phyloP scores from a whole-genome alignment of 1,139 yeast species.

The Nematodospora anomalae region DNA sequence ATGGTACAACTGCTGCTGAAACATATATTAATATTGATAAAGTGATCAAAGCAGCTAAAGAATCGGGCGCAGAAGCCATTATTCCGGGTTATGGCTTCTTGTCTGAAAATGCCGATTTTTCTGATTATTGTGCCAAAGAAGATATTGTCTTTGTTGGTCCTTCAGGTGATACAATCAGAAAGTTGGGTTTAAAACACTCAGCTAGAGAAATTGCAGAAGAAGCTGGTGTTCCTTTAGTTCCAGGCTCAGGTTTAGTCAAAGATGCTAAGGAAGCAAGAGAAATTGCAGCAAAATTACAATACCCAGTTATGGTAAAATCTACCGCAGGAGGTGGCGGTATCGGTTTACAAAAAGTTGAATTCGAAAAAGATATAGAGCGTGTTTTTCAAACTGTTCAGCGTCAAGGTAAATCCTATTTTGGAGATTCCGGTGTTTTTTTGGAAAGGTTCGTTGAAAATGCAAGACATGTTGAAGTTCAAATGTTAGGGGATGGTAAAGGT shows the following conservation, averaged over 20 bases:
- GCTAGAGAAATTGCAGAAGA: slow-evolving; percentile 89
- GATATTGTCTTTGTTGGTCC: slow-evolving; percentile 95
- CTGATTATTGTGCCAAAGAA: slow-evolving; percentile 78
- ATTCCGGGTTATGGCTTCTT: slow-evolving; percentile 97
- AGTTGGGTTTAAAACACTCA: slow-evolving; percentile 89
- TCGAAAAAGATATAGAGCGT: slow-evolving; percentile 71
- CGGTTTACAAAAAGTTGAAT: slow-evolving; percentile 90
- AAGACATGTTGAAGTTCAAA: slow-evolving; percentile 94
- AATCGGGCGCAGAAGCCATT: slow-evolving; percentile 83
- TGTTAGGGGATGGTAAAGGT: slow-evolving; percentile 94
- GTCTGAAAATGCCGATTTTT: slow-evolving; percentile 94
- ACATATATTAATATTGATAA: slow-evolving; percentile 85
- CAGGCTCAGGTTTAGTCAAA: slow-evolving; percentile 83
- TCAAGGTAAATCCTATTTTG: slow-evolving; percentile 90
- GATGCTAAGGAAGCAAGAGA: slow-evolving; percentile 70
- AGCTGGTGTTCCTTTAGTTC: slow-evolving; percentile 92
- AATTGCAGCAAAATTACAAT: slow-evolving; percentile 76
- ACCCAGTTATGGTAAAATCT: slow-evolving; percentile 94
- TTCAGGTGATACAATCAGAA: slow-evolving; percentile 86
- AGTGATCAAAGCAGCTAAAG: slow-evolving; percentile 80
- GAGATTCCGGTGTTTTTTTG: slow-evolving; percentile 91
- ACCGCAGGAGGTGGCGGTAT: slow-evolving; percentile 99
- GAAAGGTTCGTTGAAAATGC: slow-evolving; percentile 93
- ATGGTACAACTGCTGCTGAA: slow-evolving; percentile 84
- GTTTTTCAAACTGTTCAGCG: slow-evolving; percentile 90